Conservation (phyloP, 805 yeast species). For the Candida cerambycidarum region DNA sequence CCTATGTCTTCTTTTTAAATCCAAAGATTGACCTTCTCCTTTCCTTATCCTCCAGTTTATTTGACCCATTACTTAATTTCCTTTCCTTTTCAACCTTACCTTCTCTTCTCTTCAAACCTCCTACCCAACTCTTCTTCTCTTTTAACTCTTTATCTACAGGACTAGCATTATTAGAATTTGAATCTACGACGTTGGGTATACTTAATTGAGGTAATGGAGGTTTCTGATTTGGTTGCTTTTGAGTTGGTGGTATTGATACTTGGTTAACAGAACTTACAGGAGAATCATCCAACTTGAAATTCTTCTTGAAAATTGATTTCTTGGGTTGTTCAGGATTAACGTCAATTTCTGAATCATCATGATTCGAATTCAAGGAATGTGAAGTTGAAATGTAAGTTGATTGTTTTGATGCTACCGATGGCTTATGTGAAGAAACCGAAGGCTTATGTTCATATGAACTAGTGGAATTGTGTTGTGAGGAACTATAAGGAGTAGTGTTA, state of each 20-base stretch:
- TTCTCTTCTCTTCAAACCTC: constrained; percentile 35
- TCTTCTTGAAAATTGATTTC: constrained; percentile 28
- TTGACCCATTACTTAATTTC: constrained; percentile 22
- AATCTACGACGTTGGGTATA: constrained; percentile 1
- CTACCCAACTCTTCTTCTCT: constrained; percentile 44
- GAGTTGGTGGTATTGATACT: constrained; percentile 5
- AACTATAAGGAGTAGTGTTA: not conserved
- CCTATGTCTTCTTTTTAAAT: constrained; percentile 31
- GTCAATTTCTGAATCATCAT: not conserved
- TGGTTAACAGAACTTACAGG: constrained; percentile 1
- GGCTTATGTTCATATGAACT: constrained; percentile 3
- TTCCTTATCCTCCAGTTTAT: constrained; percentile 16
- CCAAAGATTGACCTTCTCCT: constrained; percentile 36
- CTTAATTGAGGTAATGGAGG: constrained; percentile 7
- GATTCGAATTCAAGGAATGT: constrained; percentile 1
- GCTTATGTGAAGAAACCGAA: not conserved
- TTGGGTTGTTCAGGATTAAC: not conserved
- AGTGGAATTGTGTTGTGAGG: constrained; percentile 1
- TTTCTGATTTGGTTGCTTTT: constrained; percentile 6
- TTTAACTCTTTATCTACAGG: constrained; percentile 12
- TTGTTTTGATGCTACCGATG: not conserved
- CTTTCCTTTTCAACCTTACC: constrained; percentile 20
- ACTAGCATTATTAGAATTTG: not conserved
- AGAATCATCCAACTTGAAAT: constrained; percentile 26
- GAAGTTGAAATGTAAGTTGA: not conserved